Conservation (phyloP, 1,284 basidiomycete species). For the Boletus albobrunnescens region DNA sequence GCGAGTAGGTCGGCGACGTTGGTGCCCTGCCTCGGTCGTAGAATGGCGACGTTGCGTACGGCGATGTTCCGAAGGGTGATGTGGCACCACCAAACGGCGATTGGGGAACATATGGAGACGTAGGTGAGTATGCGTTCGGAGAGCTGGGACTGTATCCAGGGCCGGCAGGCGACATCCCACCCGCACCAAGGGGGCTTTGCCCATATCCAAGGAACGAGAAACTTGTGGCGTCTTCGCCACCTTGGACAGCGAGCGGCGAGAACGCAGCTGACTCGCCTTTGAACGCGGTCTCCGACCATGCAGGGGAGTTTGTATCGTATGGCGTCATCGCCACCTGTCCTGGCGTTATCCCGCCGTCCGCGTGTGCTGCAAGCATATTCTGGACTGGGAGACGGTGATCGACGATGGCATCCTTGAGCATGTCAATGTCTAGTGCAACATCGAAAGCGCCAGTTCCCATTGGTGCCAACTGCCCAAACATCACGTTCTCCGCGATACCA, state of each 20-base stretch:
- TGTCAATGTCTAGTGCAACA: conserved; percentile 93
- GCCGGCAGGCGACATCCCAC: conserved; percentile 76
- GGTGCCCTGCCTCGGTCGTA: conserved; percentile 63
- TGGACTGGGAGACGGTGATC: conserved; percentile 92
- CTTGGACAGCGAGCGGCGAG: conserved; percentile 89
- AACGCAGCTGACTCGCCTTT: conserved; percentile 87
- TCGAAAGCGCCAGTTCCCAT: conserved; percentile 97
- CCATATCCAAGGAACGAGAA: conserved; percentile 76
- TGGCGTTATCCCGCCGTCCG: conserved; percentile 88
- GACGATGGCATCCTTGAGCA: conserved; percentile 98
- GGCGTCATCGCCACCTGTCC: conserved; percentile 91
- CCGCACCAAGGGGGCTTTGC: conserved; percentile 76
- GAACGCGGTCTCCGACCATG: conserved; percentile 69
- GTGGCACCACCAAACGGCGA: conserved; percentile 56
- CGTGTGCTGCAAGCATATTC: conserved; percentile 74
- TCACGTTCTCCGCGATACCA: conserved; percentile 96
- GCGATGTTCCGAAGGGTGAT: conserved; percentile 60
- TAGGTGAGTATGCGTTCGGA: conserved; percentile 81
- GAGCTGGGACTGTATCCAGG: conserved; percentile 80
- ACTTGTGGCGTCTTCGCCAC: conserved; percentile 74
- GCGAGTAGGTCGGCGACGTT: conserved; percentile 84
- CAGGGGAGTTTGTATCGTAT: conserved; percentile 87
- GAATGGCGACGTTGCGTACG: conserved; percentile 77
- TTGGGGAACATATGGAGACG: conserved; percentile 82
- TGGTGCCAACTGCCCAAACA: conserved; percentile 98